Evolutionary conservation across 2,329 filamentous ascomycete genomes (phyloP), one percentile per base, ranked within the genome.

Genomic region (Monosporascus sp.): DNA sequence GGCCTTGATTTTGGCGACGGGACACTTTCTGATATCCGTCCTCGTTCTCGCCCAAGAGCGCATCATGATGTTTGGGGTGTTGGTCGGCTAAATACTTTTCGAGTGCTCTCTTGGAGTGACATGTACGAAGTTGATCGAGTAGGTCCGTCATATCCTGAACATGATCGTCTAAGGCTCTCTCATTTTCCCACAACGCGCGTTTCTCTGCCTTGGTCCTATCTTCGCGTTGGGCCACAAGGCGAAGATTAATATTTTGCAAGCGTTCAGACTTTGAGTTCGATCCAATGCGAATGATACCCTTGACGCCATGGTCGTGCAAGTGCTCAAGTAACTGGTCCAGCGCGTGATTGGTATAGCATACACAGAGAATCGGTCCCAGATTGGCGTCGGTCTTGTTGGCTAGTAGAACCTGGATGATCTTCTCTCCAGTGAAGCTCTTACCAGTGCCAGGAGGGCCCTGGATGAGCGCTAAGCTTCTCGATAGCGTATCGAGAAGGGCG

Each of bases 391-490:
- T 34, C 48, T 72, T 74, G 57, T 76, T 75, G 14, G 63, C 62
- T 3, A 86, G 61, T 6, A 86, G 62, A 0, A 76, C 72, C 54
- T 79, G 78, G 54, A 86, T 77, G n/a, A 88, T 64, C 44, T 78
- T 73, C 2, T 82, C 74, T 3, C 84, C 85, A 0, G 78, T 74
- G 57, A 78, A 88, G 4, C 74, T 80, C 62, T 89, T 89, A 0
- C 86, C 86, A 0, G 86, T 89, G 0, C 86, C 86, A 0, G 86
- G 86, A 0, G 86, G 86, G 0, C 86, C 86, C 68, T 89, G 85
- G 11, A 88, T 85, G 5, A 88, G 70, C 1, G 82, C 78, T 8
- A 87, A 65, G 36, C 75, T 74, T 1, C 75, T 72, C 0, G 70
- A 73, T 0, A 89, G 66, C 3, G 81, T 74, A 18, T 75, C 68